A percentile compares a stretch with the other conserved stretches of the same genome.
Evolutionary conservation across 441 rosid species (phyloP).

Genomic region (Jatropha podagrica): DNA sequence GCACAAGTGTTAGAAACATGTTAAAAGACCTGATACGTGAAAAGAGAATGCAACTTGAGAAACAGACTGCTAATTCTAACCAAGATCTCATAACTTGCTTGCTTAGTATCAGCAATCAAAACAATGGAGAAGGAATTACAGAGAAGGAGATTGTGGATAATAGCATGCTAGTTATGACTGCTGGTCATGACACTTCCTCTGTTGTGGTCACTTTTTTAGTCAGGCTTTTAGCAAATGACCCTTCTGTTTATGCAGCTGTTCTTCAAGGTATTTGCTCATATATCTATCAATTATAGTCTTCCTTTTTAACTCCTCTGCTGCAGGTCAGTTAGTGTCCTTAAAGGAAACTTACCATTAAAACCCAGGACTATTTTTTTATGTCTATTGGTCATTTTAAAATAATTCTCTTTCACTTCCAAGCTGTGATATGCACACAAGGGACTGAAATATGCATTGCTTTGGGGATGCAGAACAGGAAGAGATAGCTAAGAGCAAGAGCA

Average conservation of each 20-base stretch:
- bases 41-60: conserved; percentile 34
- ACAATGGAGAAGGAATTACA: conserved; percentile 24
- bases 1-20: conserved; percentile 28
- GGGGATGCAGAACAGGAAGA: conserved; percentile 47
- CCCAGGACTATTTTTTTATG: no score
- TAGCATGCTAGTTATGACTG: conserved; percentile 45
- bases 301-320: no score
- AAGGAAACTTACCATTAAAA: no score
- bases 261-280: conserved; percentile 38
- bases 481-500: conserved; percentile 36
- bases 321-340: no score
- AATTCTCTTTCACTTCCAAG: no score
- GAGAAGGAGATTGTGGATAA: conserved; percentile 54
- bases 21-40: conserved; percentile 36
- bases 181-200: conserved; percentile 54
- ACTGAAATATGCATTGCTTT: not conserved
- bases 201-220: conserved; percentile 45
- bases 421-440: no score
- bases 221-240: conserved; percentile 42
- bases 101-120: conserved; percentile 29
- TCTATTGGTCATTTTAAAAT: no score
- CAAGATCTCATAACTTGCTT: conserved; percentile 47
- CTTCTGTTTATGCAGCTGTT: conserved; percentile 35
- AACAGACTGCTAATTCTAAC: conserved; percentile 24
- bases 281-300: no score